Base-by-base conservation (phyloP, 2,329 filamentous ascomycete genomes). In the Aplosporella prunicola region DNA sequence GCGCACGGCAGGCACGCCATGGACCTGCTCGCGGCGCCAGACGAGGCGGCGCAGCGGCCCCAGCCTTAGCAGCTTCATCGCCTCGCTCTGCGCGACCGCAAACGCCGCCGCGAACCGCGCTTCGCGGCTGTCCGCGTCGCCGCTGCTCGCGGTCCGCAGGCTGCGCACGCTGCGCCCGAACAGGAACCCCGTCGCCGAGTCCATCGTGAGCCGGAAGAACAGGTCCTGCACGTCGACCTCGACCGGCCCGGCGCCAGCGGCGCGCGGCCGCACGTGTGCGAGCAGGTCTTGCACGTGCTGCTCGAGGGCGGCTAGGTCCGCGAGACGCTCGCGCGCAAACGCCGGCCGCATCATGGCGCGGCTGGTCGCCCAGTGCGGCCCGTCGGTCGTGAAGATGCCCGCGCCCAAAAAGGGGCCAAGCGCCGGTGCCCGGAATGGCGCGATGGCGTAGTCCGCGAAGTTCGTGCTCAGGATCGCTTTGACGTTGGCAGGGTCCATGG, bases 111-210 rank as follows among this genome's bases (percentile, higher is more conserved):
- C 55, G 46, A 69, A 69, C 4, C 56, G 49, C 9, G 46, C 43
- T 18, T 66, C 62, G 33, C 60, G 56, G 9, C 40, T 36, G 2
- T 35, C 43, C 5, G 48, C 47, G 5, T 53, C 50, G 14, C 53
- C 46, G 22, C 47, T 50, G n/a, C n/a, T n/a, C n/a, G n/a, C n/a
- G n/a, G n/a, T n/a, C n/a, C n/a, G n/a, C 11, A 43, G 40, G 49
- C 51, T 56, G 44, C 49, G 57, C 42, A 52, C 59, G 42, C 52
- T 63, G 40, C 66, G 57, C 44, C 66, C 64, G 48, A 68, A 67
- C 5, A 69, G 52, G 42, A 70, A 69, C 28, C 68, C 66, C 1
- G 64, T 67, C 0, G 66, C 64, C 10, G 62, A 58, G 42, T 70
- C 67, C 40, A 70, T 64, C 1, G 67, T 61, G 18, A 82, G 63